Base-by-base conservation (phyloP, 352 stramenopile species). In the Globisporangium cystogenes region DNA sequence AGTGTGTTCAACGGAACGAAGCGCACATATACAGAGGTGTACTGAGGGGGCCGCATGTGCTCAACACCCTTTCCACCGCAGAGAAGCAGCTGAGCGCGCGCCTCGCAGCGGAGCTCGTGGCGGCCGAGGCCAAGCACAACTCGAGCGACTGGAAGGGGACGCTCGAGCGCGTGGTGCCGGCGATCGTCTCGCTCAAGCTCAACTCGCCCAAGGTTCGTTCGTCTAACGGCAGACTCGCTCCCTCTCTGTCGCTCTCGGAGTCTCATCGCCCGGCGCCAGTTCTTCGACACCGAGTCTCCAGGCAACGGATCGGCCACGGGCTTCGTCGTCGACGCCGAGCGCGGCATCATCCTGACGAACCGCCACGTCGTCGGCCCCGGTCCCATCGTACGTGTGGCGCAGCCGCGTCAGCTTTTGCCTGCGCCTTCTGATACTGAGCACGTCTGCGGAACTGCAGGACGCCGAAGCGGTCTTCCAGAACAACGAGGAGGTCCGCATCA, bases 271-370 rank as follows among this genome's bases (percentile, higher is more conserved):
- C n/a, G n/a, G n/a, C n/a, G n/a, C 69, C 67, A 94, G 73, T 93
- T 91, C 24, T 97, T 97, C 55, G 90, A 97, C 48, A 93, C 83
- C 1, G 87, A 96, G 50, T 86, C 72, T 1, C 79, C 89, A 14
- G 86, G 83, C 29, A 97, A 93, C 43, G 83, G 82, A 36, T 94
- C 84, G 0, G 91, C 91, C 1, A 98, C 90, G 3, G 91, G 91
- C 4, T 98, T 98, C 55, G 87, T 98, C 14, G 91, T 98, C 18
- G 90, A 97, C 53, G 83, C 84, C 1, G 78, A 95, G 65, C 82
- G 76, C 50, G 90, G 91, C 8, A 94, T 98, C 59, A 96, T 98
- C 53, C 57, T 98, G 42, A 98, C 90, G 18, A 98, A 98, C 51
- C 86, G 91, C 23, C 91, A 98, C 53, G 91, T 98, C 14, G 82